These are phyloP conservation scores for Skeletonema costatum DNA, from an alignment of 108 stramenopile species.

Conservation along the genomic window DNA sequence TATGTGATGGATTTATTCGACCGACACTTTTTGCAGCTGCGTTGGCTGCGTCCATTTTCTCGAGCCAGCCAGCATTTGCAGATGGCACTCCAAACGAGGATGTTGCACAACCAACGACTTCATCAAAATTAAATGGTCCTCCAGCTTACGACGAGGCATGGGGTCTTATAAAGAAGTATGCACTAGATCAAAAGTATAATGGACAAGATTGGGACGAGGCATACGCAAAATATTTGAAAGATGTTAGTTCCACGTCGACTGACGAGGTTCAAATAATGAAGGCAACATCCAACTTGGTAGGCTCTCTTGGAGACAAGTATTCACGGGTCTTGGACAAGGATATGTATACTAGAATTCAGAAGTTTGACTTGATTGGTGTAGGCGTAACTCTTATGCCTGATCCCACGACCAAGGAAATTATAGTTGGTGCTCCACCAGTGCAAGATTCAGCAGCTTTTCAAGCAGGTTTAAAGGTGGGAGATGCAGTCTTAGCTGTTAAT, in stretches of 20 bases:
- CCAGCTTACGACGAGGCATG: constrained; percentile 77
- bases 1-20: constrained; percentile 6
- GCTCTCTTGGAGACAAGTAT: constrained; percentile 80
- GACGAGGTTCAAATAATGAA: constrained; percentile 56
- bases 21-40: constrained; percentile 14
- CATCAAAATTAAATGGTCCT: neutral
- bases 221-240: constrained; percentile 25
- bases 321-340: constrained; percentile 66
- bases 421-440: constrained; percentile 84
- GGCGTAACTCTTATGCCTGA: constrained; percentile 86
- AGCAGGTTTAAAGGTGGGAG: constrained; percentile 73
- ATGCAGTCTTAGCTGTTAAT: constrained; percentile 79
- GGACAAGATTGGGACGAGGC: constrained; percentile 58
- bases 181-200: constrained; percentile 73
- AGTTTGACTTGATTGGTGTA: constrained; percentile 88
- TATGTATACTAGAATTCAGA: constrained; percentile 76
- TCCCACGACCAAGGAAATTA: constrained; percentile 55
- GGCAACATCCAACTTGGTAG: constrained; percentile 64
- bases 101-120: neutral
- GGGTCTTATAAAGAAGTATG: constrained; percentile 77
- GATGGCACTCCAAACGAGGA: neutral
- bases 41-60: constrained; percentile 7
- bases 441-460: constrained; percentile 63
- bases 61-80: constrained; percentile 13
- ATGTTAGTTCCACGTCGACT: constrained; percentile 15